Percentiles rank a stretch among this genome's conserved stretches.
These are phyloP conservation scores for Ceratobasidium sp. DNA, from an alignment of 1,284 basidiomycete genomes.

Conservation along the genomic window DNA sequence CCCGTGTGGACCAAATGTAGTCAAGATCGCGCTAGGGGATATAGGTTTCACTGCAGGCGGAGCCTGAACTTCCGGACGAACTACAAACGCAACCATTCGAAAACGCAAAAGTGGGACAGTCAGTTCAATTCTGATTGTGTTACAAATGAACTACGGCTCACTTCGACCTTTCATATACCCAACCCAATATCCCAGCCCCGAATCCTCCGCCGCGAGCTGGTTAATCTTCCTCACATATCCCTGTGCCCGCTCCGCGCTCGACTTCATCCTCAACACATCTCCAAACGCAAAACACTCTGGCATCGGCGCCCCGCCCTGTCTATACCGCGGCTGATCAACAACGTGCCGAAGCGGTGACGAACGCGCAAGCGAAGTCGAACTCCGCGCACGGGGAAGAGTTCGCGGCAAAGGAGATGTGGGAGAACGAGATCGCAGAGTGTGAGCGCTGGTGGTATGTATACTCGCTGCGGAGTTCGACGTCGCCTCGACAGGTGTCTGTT, in stretches of 20 bases:
- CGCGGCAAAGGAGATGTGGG: neutral
- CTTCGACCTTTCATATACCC: slow-evolving; percentile 65
- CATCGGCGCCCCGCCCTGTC: slow-evolving; percentile 42
- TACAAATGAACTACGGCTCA: slow-evolving; percentile 53
- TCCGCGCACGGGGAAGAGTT: slow-evolving; percentile 3
- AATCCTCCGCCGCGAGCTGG: slow-evolving; percentile 75
- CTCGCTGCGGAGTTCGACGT: neutral
- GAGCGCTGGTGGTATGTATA: slow-evolving; percentile 7
- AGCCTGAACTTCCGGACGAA: slow-evolving; percentile 42
- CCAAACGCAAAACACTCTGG: slow-evolving; percentile 79
- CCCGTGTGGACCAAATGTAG: slow-evolving; percentile 23
- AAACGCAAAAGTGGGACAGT: neutral
- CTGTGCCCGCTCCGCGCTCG: slow-evolving; percentile 74
- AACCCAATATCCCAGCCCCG: slow-evolving; percentile 83
- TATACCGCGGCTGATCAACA: slow-evolving; percentile 14
- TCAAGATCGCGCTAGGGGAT: slow-evolving; percentile 12
- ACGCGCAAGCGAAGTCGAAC: slow-evolving; percentile 24
- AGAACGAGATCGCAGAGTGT: neutral
- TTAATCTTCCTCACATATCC: slow-evolving; percentile 87
- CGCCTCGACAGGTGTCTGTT: slow-evolving; percentile 2
- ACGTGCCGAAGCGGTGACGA: slow-evolving; percentile 12
- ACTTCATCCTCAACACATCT: slow-evolving; percentile 71
- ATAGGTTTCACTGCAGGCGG: slow-evolving; percentile 50
- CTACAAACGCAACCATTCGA: slow-evolving; percentile 30
- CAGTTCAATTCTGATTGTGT: neutral